These are phyloP conservation scores for Pleurozium schreberi DNA, from an alignment of 225 moss, liverwort and hornwort genomes.

Conservation along the genomic window DNA sequence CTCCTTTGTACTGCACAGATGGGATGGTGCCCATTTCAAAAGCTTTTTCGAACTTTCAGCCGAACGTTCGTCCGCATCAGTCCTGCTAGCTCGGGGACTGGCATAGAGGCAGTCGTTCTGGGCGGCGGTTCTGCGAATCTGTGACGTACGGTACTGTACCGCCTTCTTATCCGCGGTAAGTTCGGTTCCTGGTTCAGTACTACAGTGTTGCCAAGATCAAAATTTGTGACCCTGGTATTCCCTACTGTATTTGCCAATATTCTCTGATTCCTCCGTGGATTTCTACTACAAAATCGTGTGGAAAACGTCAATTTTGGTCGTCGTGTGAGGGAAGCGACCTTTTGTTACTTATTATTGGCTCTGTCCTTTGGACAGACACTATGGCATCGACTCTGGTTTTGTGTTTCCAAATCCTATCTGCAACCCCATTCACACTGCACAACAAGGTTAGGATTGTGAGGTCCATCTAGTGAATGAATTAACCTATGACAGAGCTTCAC, in stretches of 20 bases:
- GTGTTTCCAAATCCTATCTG: no score
- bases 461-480: no score
- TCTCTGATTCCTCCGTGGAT: neutral
- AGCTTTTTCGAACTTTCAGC: neutral
- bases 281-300: no score
- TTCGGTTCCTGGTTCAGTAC: neutral
- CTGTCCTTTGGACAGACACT: no score
- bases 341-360: neutral
- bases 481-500: no score
- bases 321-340: neutral
- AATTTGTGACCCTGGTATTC: neutral
- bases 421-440: no score
- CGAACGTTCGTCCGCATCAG: neutral
- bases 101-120: neutral
- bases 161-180: neutral
- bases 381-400: no score
- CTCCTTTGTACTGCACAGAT: neutral
- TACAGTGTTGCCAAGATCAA: neutral
- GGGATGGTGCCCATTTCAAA: neutral
- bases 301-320: no score
- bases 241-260: no score
- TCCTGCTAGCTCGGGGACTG: neutral
- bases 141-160: neutral
- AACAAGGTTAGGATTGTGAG: no score
- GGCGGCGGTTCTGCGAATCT: neutral